phyloP scores from a whole-genome alignment of 1,284 basidiomycete genomes.

The Apiotrichum mycotoxinovorans region DNA sequence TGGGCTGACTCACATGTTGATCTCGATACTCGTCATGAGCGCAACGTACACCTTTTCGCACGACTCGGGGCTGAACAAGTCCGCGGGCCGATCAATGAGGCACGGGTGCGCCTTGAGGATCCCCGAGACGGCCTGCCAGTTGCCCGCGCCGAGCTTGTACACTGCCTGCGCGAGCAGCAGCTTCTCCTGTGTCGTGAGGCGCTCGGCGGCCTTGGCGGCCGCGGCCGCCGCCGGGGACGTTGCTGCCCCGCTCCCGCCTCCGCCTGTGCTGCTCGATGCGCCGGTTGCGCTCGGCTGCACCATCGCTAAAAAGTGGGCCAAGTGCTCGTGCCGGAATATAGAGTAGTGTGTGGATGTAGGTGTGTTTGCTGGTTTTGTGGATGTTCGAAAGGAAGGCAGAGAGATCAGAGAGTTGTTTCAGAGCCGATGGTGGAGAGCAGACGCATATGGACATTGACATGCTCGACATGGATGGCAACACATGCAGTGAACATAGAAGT shows the following conservation, averaged over 20 bases:
- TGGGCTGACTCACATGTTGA: conserved; percentile 68
- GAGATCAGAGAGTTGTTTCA: no score
- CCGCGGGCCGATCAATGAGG: conserved; percentile 57
- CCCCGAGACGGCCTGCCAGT: conserved; percentile 68
- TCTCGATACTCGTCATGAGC: conserved; percentile 64
- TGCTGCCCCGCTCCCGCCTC: no score
- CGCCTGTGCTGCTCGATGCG: no score
- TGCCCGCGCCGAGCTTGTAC: conserved; percentile 70
- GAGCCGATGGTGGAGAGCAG: no score
- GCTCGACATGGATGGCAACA: no score
- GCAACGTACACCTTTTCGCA: conserved; percentile 64
- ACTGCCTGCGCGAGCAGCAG: conserved; percentile 79
- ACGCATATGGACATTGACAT: no score
- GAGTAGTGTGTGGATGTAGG: neutral
- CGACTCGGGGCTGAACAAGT: conserved; percentile 64
- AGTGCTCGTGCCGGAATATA: no score
- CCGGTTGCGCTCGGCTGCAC: neutral
- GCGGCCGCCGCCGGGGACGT: neutral
- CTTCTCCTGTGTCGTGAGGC: conserved; percentile 45
- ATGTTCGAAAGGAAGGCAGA: no score
- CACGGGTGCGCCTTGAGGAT: conserved; percentile 56
- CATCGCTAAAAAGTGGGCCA: no score
- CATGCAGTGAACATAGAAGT: no score
- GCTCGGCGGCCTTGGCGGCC: conserved; percentile 13
- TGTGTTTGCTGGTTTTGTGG: neutral